These are phyloP conservation scores for Aplosporella prunicola DNA, from an alignment of 2,329 filamentous ascomycete genomes.

Conservation along the genomic window DNA sequence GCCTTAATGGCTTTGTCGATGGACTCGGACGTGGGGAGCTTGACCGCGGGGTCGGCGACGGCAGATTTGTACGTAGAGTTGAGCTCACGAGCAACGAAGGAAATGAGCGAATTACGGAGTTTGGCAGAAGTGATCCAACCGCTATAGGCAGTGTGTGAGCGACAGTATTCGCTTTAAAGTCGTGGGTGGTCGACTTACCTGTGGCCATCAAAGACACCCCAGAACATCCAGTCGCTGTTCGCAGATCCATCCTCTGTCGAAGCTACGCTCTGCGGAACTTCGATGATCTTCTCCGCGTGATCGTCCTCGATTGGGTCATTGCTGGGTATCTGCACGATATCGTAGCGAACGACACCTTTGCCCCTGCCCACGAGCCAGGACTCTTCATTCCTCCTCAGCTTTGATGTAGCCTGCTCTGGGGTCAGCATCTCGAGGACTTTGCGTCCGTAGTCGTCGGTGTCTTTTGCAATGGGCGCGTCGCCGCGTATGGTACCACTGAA, in stretches of 20 bases:
- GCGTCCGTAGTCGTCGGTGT: slow-evolving; percentile 72
- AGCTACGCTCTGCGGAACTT: slow-evolving; percentile 59
- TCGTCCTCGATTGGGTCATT: slow-evolving; percentile 98
- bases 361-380: slow-evolving; percentile 86
- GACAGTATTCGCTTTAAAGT: no score
- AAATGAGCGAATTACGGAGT: slow-evolving; percentile 83
- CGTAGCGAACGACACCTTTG: slow-evolving; percentile 85
- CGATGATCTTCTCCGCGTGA: slow-evolving; percentile 95
- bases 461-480: slow-evolving; percentile 79
- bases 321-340: slow-evolving; percentile 86
- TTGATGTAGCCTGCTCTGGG: slow-evolving; percentile 84
- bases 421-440: slow-evolving; percentile 94
- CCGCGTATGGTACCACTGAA: slow-evolving; percentile 80
- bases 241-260: slow-evolving; percentile 45
- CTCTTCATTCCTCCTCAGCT: slow-evolving; percentile 79
- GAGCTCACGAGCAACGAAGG: slow-evolving; percentile 83
- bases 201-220: slow-evolving; percentile 97
- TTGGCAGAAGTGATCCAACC: slow-evolving; percentile 98
- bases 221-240: slow-evolving; percentile 96
- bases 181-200: slow-evolving; percentile 47
- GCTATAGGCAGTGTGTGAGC: slow-evolving; percentile 38
- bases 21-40: slow-evolving; percentile 64
- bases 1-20: slow-evolving; percentile 88
- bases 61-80: slow-evolving; percentile 83
- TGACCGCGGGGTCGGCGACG: slow-evolving; percentile 44